Conservation (phyloP, 1,284 basidiomycete genomes). For the Tilletiopsis washingtonensis region DNA sequence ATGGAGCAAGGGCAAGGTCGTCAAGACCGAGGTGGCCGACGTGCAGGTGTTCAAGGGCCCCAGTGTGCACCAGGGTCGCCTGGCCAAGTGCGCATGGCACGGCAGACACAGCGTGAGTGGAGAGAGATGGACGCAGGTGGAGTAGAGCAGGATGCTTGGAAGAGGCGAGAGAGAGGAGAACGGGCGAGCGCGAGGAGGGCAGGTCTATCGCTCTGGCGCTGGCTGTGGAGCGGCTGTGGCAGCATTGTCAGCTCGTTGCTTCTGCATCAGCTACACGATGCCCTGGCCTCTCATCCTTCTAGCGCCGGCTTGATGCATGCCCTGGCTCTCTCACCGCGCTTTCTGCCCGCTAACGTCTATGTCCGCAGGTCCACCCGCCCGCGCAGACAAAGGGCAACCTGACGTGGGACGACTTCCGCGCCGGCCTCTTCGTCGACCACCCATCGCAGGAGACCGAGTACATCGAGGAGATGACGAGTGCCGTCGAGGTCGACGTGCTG, state of each 20-base stretch:
- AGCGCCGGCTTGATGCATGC: neutral
- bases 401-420: conserved; percentile 22
- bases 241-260: no score
- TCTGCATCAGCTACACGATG: no score
- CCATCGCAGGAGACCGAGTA: conserved; percentile 25
- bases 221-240: no score
- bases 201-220: no score
- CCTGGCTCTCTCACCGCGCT: neutral
- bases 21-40: neutral
- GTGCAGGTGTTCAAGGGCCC: neutral
- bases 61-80: conserved; percentile 6
- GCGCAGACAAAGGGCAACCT: conserved; percentile 13
- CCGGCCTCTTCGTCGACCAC: conserved; percentile 27
- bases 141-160: no score
- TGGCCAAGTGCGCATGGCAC: conserved; percentile 32
- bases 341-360: neutral
- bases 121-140: neutral
- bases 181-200: no score
- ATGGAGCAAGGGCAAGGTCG: conserved; percentile 1
- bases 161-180: no score
- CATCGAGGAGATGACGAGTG: conserved; percentile 19
- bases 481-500: conserved; percentile 20
- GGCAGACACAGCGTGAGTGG: neutral
- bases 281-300: no score
- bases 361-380: conserved; percentile 12